phyloP scores from a whole-genome alignment of 2,329 filamentous ascomycete genomes.

The Neophaeococcomyces mojaviensis region DNA sequence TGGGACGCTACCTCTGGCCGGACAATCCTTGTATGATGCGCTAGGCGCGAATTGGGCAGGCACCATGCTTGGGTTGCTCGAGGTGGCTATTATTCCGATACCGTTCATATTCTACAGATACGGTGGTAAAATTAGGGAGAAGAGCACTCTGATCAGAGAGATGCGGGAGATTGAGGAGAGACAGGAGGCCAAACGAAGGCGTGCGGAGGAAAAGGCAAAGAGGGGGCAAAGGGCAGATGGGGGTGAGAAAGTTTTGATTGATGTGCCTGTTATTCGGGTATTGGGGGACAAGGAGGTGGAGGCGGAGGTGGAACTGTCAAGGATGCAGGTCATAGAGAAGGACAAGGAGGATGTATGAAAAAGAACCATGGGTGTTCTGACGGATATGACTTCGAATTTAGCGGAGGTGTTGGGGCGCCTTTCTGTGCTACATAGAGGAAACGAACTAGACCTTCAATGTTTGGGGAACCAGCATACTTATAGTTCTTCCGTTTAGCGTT shows the following conservation, averaged over 20 bases:
- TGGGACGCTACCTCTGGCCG: slow-evolving; percentile 70
- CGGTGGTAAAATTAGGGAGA: slow-evolving; percentile 49
- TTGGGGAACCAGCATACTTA: no score
- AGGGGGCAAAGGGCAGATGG: neutral
- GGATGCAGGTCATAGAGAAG: no score
- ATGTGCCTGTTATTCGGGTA: no score
- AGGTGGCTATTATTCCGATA: slow-evolving; percentile 68
- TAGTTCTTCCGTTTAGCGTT: no score
- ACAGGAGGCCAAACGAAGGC: slow-evolving; percentile 34
- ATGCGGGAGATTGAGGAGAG: slow-evolving; percentile 49
- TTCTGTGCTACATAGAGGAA: no score
- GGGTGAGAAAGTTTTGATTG: no score
- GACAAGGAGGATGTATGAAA: no score
- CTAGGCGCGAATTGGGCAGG: slow-evolving; percentile 73
- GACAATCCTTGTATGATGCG: slow-evolving; percentile 60
- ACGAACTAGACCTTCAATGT: no score
- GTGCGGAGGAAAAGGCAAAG: slow-evolving; percentile 25
- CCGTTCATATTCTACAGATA: slow-evolving; percentile 69
- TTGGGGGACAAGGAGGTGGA: slow-evolving; percentile 1
- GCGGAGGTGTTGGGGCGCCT: no score
- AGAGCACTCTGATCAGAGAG: slow-evolving; percentile 48
- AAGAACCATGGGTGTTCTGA: no score
- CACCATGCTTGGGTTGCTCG: slow-evolving; percentile 65
- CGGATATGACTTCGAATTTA: no score
- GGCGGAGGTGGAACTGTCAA: no score